phyloP scores from a whole-genome alignment of 345 rosid genomes.

The Rhodamnia rubescens region DNA sequence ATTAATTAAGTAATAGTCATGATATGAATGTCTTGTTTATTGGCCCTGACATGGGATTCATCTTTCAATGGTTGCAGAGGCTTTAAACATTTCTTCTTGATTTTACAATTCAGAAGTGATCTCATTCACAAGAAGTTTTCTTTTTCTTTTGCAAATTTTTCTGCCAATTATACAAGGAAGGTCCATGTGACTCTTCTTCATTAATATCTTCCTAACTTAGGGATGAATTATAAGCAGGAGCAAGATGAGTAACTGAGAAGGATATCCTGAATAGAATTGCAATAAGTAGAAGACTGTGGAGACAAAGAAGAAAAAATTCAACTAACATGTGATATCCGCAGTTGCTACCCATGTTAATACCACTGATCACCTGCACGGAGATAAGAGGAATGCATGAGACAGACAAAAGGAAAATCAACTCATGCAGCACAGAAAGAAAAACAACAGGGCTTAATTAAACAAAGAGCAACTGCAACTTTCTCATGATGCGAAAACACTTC shows the following conservation, averaged over 20 bases:
- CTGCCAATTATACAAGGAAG: not conserved
- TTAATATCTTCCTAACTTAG: not conserved
- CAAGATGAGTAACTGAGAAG: not conserved
- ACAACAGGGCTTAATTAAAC: not conserved
- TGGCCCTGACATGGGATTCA: not conserved
- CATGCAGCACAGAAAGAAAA: not conserved
- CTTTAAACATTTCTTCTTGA: not conserved
- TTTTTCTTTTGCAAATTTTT: not conserved
- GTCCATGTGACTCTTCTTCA: not conserved
- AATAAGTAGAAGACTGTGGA: not conserved
- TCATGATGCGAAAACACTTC: not conserved
- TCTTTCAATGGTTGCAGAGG: not conserved
- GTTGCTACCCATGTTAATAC: conserved; percentile 90
- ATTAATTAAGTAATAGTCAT: not conserved
- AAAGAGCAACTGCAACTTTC: not conserved
- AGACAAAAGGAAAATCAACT: not conserved
- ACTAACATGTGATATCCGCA: conserved; percentile 84
- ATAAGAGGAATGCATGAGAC: conserved; percentile 1
- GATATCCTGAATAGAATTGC: not conserved
- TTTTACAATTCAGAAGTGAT: not conserved
- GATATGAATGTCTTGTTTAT: not conserved
- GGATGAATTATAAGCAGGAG: not conserved
- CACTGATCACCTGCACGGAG: conserved; percentile 64
- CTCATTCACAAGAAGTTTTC: not conserved
- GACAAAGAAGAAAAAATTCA: not conserved